Base-by-base conservation (phyloP, 306 rosid genomes). In the Neltuma alba region DNA sequence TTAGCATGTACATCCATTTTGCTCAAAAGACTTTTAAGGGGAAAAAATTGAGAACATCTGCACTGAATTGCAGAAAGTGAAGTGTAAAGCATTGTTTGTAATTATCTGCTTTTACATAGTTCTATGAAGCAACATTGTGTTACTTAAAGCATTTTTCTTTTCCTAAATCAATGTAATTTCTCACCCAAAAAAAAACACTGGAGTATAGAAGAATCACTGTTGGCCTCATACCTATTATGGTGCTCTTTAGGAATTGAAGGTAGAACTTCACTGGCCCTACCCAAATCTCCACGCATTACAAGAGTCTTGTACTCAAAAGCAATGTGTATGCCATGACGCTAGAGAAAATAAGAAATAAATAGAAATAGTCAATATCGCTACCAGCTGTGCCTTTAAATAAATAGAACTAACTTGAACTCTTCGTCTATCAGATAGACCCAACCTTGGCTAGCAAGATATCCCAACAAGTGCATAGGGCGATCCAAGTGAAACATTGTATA, bases 381-480 rank as follows among this genome's bases (percentile, higher is more conserved):
- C 67, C 73, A 30, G 27, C 57, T 70, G 60, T 21, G 50, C 76
- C 62, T 85, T 79, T 5, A 57, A 74, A 63, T 31, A 70, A 76
- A 78, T 63, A 68, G 21, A 21, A 86, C 98, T 84, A 85, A 95
- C 99, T 95, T 95, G 92, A 93, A 95, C 86, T 95, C 99, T 88
- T 95, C 93, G 91, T 95, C 99, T 64, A 95, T 95, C 79, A 95
- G 85, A 86, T 87, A 95, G 72, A 95, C 96, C 84, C 99, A 90
- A 81, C 99, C 93, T 87, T 95, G 99, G 79, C 83, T 88, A 23
- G 99, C 99, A 84, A 95, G 99, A 86, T 95, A 95, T 11, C 99
- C 99, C 82, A 95, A 90, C 92, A 95, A 87, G 85, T 95, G 93
- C 99, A 95, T 95, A 31, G 99, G 99, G 50, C 98, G 97, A 83